Conservation (phyloP, 225 moss, liverwort and hornwort genomes). For the Bryum argenteum region DNA sequence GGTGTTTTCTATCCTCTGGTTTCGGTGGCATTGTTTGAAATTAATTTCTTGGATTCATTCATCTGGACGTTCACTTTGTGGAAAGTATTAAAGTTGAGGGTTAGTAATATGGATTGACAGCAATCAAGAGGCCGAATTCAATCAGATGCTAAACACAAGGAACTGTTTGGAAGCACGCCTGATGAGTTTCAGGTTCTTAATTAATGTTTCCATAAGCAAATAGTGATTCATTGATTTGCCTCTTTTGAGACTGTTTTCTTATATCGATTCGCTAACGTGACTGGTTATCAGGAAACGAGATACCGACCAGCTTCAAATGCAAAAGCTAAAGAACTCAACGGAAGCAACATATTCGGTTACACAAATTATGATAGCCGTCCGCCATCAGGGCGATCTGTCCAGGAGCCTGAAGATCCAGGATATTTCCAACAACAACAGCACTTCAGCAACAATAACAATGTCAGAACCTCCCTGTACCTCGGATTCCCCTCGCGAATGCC, state of each 20-base stretch:
- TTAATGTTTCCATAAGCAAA: conserved; percentile 17
- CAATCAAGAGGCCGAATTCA: conserved; percentile 49
- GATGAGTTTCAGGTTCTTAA: conserved; percentile 44
- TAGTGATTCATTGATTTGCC: not conserved
- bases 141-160: conserved; percentile 65
- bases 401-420: conserved; percentile 30
- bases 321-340: conserved; percentile 60
- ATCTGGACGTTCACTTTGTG: conserved; percentile 1
- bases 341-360: conserved; percentile 55
- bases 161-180: conserved; percentile 52
- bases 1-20: conserved; percentile 39
- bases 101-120: conserved; percentile 44
- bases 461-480: conserved; percentile 28
- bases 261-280: conserved; percentile 22
- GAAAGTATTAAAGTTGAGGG: conserved; percentile 39
- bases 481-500: not conserved
- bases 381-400: conserved; percentile 39
- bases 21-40: conserved; percentile 1
- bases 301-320: conserved; percentile 58
- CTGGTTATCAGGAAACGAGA: conserved; percentile 46
- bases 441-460: conserved; percentile 30
- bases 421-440: conserved; percentile 27
- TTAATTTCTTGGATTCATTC: conserved; percentile 4
- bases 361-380: conserved; percentile 36
- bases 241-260: too few species aligned